Conservation (phyloP, 306 rosid genomes). For the Begonia peltatifolia region DNA sequence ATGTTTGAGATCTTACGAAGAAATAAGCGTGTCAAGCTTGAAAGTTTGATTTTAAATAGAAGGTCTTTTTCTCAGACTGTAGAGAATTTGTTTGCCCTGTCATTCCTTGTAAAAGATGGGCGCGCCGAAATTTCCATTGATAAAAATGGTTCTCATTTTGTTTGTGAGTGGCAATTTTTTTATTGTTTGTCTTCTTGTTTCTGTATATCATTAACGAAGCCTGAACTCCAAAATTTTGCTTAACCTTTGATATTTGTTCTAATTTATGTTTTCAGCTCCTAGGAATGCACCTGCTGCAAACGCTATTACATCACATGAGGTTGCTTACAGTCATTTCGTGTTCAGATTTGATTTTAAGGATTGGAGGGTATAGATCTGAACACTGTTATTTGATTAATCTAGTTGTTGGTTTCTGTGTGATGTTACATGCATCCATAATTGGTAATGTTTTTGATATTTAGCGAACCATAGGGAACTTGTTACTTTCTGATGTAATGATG, state of each 20-base stretch:
- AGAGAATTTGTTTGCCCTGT: conserved; percentile 69
- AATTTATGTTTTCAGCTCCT: conserved; percentile 35
- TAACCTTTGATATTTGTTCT: no score
- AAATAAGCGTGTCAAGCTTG: conserved; percentile 32
- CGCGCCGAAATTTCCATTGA: conserved; percentile 51
- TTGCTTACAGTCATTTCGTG: conserved; percentile 50
- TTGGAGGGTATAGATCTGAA: conserved; percentile 55
- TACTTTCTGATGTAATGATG: neutral
- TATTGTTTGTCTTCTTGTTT: no score
- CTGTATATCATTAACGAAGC: no score
- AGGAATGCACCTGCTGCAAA: conserved; percentile 56
- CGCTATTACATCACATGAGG: conserved; percentile 30
- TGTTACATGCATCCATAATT: neutral
- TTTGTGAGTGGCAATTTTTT: conserved; percentile 34
- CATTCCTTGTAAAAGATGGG: conserved; percentile 79
- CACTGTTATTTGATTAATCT: neutral
- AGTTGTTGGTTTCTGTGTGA: neutral
- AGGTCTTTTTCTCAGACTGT: conserved; percentile 68
- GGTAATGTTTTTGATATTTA: neutral
- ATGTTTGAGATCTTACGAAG: conserved; percentile 49
- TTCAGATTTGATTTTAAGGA: conserved; percentile 71
- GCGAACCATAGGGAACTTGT: neutral
- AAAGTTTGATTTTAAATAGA: conserved; percentile 46
- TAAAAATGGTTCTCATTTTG: conserved; percentile 38
- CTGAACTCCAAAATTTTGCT: no score